These are phyloP conservation scores for Incumbomyces delicatus DNA, from an alignment of 2,329 filamentous ascomycete genomes.

Conservation along the genomic window DNA sequence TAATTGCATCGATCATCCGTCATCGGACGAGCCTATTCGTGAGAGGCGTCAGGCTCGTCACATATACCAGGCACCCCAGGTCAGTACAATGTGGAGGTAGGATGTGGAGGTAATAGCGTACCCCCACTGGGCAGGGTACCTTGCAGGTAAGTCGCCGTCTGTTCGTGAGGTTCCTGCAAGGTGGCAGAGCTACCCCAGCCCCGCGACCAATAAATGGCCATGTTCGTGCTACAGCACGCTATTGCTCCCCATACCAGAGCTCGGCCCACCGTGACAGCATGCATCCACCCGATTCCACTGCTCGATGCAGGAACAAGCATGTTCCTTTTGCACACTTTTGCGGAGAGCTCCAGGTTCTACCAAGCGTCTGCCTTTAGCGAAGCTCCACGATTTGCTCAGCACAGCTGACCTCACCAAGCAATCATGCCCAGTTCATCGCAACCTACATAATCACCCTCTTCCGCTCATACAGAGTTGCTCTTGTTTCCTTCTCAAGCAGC, in stretches of 20 bases:
- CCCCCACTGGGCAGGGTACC: no score
- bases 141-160: no score
- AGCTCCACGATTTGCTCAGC: background rate
- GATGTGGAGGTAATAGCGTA: no score
- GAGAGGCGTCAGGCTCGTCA: no score
- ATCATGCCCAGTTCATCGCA: background rate
- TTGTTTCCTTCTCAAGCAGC: background rate
- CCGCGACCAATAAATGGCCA: background rate
- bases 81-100: no score
- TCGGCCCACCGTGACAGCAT: constrained; percentile 4
- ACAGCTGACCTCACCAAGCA: background rate
- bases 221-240: background rate
- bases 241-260: background rate
- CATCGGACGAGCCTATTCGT: no score
- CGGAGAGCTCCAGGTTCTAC: background rate
- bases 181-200: background rate
- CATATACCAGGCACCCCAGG: no score
- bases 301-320: constrained; percentile 2
- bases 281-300: background rate
- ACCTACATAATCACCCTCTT: constrained; percentile 1
- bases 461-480: background rate
- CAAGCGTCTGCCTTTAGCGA: no score
- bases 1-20: no score
- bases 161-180: no score
- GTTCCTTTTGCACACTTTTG: background rate